These are phyloP conservation scores for Tranzscheliella williamsii DNA, from an alignment of 1,284 basidiomycete species.

Conservation along the genomic window DNA sequence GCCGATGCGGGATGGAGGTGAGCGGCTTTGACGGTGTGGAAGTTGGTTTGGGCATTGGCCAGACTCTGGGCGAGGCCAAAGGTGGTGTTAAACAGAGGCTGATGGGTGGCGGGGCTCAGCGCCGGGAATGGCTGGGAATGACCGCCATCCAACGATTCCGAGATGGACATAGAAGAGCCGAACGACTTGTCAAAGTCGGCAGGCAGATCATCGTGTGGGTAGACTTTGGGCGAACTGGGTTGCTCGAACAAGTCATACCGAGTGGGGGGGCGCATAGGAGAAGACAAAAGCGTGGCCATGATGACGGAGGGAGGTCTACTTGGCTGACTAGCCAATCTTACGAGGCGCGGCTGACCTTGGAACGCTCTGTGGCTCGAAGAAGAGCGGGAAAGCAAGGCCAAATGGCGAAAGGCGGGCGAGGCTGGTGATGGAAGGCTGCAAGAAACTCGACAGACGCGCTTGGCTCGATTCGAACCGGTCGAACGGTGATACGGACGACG, in stretches of 20 bases:
- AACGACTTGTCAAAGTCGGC: conserved; percentile 56
- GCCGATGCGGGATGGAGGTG: no score
- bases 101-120: conserved; percentile 3
- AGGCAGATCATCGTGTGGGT: conserved; percentile 38
- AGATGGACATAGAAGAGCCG: conserved; percentile 59
- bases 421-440: no score
- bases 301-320: background rate
- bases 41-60: background rate
- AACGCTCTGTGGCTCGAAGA: no score
- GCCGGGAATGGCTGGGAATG: conserved; percentile 7
- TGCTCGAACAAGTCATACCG: conserved; percentile 40
- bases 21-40: background rate
- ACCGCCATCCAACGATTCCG: conserved; percentile 48
- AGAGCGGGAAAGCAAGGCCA: background rate
- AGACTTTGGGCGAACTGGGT: conserved; percentile 38
- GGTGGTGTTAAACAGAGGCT: conserved; percentile 10
- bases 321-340: no score
- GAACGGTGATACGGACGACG: no score
- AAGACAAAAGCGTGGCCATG: conserved; percentile 38
- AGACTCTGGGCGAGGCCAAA: conserved; percentile 20
- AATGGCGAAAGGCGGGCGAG: no score
- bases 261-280: conserved; percentile 20
- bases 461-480: no score
- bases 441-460: no score
- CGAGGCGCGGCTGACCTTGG: no score